Conservation (phyloP, 2,329 filamentous ascomycete species). For the Neonectria punicea region DNA sequence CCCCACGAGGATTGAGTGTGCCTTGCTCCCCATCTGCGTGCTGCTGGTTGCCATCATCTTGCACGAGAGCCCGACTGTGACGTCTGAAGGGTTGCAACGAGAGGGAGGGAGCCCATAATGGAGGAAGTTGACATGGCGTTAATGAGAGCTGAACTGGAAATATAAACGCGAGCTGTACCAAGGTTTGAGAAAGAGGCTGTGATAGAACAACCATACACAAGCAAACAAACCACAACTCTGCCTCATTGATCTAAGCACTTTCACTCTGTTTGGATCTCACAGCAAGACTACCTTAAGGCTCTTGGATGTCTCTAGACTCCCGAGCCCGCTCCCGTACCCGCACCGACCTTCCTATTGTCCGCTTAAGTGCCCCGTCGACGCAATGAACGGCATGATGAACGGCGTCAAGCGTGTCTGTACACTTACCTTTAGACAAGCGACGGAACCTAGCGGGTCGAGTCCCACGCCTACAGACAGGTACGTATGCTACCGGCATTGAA, state of each 20-base stretch:
- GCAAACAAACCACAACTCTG: neutral
- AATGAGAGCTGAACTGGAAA: neutral
- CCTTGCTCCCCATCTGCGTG: neutral
- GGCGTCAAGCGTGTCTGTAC: conserved; percentile 6
- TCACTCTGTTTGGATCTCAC: neutral
- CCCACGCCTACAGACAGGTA: conserved; percentile 8
- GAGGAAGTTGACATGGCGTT: neutral
- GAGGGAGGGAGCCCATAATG: neutral
- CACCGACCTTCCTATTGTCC: neutral
- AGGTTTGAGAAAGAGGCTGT: neutral
- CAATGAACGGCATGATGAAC: conserved; percentile 9
- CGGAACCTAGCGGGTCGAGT: conserved; percentile 5
- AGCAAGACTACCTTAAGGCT: neutral
- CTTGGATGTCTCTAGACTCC: neutral
- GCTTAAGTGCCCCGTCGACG: neutral
- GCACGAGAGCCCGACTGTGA: neutral
- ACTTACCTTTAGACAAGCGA: conserved; percentile 3
- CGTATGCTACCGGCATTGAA: neutral
- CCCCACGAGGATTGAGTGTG: neutral
- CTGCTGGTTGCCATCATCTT: neutral
- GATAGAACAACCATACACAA: neutral
- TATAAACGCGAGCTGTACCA: neutral
- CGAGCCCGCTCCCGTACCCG: neutral
- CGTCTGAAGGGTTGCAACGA: neutral
- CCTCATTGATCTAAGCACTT: neutral